Evolutionary conservation across 2,329 filamentous ascomycete genomes (phyloP), one percentile per base, ranked within the genome.

Genomic region (Talaromyces islandicus): DNA sequence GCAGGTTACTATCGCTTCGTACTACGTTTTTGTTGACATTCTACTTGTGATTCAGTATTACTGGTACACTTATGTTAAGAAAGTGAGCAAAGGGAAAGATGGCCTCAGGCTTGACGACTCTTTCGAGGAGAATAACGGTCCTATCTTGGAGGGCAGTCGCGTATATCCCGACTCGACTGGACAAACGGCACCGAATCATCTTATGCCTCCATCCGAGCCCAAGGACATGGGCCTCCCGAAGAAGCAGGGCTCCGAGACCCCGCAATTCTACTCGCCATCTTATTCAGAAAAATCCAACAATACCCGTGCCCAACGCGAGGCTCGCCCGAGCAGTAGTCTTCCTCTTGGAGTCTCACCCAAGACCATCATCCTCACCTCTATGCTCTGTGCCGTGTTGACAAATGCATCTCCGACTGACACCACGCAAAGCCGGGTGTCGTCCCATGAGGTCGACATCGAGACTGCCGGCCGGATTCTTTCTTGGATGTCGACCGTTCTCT

Each of bases 1-100:
- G 84, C 86, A 89, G 75, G 79, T 88, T 46, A 80, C 86, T 9
- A 80, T 88, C 54, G 86, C 85, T 1, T 76, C 73, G 24, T 89
- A 89, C 72, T 89, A 89, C 68, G 85, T 87, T 55, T 81, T 82
- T 27, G 86, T 89, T 2, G 86, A 89, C 69, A 73, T 85, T 30
- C 79, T 82, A 38, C 75, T 89, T 29, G 84, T 87, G 7, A 74
- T 78, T 38, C 86, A 89, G 72, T 88, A 85, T 75, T 74, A 86
- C 41, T 88, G 85, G 84, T 89, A 88, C 67, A 84, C 85, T 56
- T 76, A 82, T 61, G 69, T 85, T 61, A 79, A 81, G 66, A 77
- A 81, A 58, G 80, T 78, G 53, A 71, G 78, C 59, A 75, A 78
- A 21, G 69, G 64, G 12, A 72, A 73, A 56, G 61, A 65, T 58